phyloP scores from a whole-genome alignment of 441 rosid species.

The Eutrema salsugineum region DNA sequence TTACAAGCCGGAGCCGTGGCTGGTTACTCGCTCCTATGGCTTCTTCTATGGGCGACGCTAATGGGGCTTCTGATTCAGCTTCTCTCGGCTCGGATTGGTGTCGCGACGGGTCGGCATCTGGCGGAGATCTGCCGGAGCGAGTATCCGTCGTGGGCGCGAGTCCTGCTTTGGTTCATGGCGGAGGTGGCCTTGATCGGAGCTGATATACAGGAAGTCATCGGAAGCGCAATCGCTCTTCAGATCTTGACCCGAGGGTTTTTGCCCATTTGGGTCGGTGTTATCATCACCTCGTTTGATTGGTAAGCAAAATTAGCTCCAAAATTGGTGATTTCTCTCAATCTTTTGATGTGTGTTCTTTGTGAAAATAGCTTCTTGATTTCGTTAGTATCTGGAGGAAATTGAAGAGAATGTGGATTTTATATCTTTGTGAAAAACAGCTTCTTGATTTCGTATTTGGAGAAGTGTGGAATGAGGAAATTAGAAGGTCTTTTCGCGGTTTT shows the following conservation, averaged over 20 bases:
- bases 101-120: slow-evolving; percentile 78
- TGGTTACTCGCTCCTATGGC: slow-evolving; percentile 88
- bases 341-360: background rate
- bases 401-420: background rate
- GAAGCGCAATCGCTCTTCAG: slow-evolving; percentile 91
- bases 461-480: slow-evolving; percentile 84
- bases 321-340: background rate
- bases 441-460: slow-evolving; percentile 78
- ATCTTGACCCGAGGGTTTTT: slow-evolving; percentile 75
- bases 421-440: slow-evolving; percentile 45
- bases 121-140: slow-evolving; percentile 88
- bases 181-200: slow-evolving; percentile 94
- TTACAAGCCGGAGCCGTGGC: slow-evolving; percentile 95
- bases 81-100: slow-evolving; percentile 83
- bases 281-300: slow-evolving; percentile 79
- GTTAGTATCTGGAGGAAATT: background rate
- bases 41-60: slow-evolving; percentile 84
- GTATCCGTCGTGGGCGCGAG: slow-evolving; percentile 81
- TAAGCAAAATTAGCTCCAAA: slow-evolving; percentile 20
- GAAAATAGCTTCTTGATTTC: background rate
- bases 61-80: slow-evolving; percentile 89
- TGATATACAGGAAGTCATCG: slow-evolving; percentile 94
- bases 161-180: slow-evolving; percentile 81
- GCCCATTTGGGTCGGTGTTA: slow-evolving; percentile 91
- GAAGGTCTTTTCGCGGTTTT: slow-evolving; percentile 84